Percentiles rank a stretch among this genome's conserved stretches.
phyloP scores from a whole-genome alignment of 768 basidiomycete species.

The Phylloporus arenicola region DNA sequence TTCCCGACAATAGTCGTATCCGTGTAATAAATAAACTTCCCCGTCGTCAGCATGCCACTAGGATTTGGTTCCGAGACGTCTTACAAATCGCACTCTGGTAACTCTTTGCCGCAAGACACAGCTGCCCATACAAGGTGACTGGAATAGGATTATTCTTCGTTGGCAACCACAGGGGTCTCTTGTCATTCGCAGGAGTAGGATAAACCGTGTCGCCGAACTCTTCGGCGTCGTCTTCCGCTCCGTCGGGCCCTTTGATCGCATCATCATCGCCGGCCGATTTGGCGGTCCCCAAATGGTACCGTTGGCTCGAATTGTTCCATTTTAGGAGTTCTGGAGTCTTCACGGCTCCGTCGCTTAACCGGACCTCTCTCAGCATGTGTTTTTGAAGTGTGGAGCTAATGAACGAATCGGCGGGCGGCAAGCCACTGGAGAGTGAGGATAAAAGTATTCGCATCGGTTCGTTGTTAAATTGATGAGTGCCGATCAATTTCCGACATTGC shows the following conservation, averaged over 20 bases:
- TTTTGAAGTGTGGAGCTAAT: conserved; percentile 78
- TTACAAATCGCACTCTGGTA: conserved; percentile 88
- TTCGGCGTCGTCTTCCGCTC: conserved; percentile 33
- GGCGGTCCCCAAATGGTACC: conserved; percentile 43
- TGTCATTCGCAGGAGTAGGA: conserved; percentile 15
- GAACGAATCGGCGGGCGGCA: conserved; percentile 68
- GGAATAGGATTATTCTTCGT: conserved; percentile 67
- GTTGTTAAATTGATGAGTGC: conserved; percentile 77
- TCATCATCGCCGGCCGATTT: conserved; percentile 20
- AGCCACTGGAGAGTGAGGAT: conserved; percentile 66
- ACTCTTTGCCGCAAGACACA: conserved; percentile 78
- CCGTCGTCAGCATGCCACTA: not conserved
- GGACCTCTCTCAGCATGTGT: conserved; percentile 75
- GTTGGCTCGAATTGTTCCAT: conserved; percentile 57
- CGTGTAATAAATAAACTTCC: conserved; percentile 83
- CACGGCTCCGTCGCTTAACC: conserved; percentile 59
- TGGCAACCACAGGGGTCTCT: conserved; percentile 41
- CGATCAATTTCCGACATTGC: conserved; percentile 71
- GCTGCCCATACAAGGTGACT: conserved; percentile 74
- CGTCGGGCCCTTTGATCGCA: conserved; percentile 11
- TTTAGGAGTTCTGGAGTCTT: conserved; percentile 54
- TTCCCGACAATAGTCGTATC: conserved; percentile 76
- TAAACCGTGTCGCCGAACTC: conserved; percentile 20
- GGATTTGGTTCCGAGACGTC: conserved; percentile 26
- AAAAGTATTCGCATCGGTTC: conserved; percentile 77